Base-by-base conservation (phyloP, 306 rosid species). In the Canavalia gladiata region DNA sequence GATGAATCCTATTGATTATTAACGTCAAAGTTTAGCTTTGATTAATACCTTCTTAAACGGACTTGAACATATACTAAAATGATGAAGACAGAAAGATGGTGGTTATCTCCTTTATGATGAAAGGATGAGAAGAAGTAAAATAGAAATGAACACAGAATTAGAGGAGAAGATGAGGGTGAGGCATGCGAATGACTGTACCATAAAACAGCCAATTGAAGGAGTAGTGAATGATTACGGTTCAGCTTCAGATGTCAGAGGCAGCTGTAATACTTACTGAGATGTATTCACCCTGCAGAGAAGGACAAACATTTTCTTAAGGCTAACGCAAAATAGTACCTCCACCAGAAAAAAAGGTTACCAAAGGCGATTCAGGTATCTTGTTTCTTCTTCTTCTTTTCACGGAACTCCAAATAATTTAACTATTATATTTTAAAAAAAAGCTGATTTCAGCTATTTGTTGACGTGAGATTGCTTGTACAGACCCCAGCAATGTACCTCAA, bases 121-220 rank as follows among this genome's bases (percentile, higher is more conserved):
- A 71, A 49, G 51, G 55, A 29, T 33, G 6, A 57, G 60, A 77
- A 4, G 37, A 25, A 64, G 50, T 9, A 31, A 49, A 4, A 11
- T 33, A 74, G 52, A 74, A 35, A 34, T 33, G 42, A 72, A 13
- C 75, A 25, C 75, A 71, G 45, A 80, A 80, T 60, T 30, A 39
- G 67, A 77, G 77, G 70, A 55, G 55, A 68, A 62, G 74, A 60
- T 58, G 30, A 43, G 52, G 58, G 55, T 54, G 50, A n/a, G 31
- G 87, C 83, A 78, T 52, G 86, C 74, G 10, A 42, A 41, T 71
- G 62, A 75, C 31, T n/a, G 68, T 76, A 76, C 52, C 73, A 79
- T 31, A 59, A 70, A 62, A 71, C 82, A 77, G 37, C 71, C 54
- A 37, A 47, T 47, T 59, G 55, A 35, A 52, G 11, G 8, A 50